These are phyloP conservation scores for Aspergillus nanangensis DNA, from an alignment of 495 filamentous ascomycete genomes.

Conservation along the genomic window DNA sequence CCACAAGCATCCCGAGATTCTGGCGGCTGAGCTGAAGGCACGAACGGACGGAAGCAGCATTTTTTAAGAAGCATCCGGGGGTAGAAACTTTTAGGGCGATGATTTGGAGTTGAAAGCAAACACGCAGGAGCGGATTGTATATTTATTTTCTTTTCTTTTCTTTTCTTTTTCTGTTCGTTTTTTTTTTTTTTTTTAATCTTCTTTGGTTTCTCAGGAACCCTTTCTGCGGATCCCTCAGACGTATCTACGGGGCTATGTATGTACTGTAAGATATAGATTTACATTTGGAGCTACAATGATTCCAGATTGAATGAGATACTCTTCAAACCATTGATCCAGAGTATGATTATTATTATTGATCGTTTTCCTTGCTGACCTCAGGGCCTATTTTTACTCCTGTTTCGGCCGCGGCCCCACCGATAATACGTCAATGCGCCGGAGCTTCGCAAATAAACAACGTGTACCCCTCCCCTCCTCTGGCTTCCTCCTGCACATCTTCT, in stretches of 20 bases:
- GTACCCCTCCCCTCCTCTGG: conserved; percentile 1
- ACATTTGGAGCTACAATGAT: too few relatives aligned
- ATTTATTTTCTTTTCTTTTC: not conserved
- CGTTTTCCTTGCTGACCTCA: too few relatives aligned
- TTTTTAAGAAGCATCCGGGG: conserved; percentile 1
- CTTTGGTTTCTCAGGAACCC: not conserved
- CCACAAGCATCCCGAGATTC: conserved; percentile 85
- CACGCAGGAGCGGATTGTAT: not conserved
- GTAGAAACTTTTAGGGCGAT: not conserved
- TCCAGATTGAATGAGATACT: too few relatives aligned
- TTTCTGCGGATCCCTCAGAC: too few relatives aligned
- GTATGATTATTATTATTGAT: too few relatives aligned
- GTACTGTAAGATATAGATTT: too few relatives aligned
- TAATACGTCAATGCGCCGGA: conserved; percentile 21
- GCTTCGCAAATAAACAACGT: conserved; percentile 17
- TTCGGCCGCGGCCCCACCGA: too few relatives aligned
- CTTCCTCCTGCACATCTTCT: conserved; percentile 3
- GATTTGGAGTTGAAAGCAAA: not conserved
- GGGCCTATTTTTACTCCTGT: too few relatives aligned
- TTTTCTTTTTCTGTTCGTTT: not conserved
- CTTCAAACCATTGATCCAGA: too few relatives aligned
- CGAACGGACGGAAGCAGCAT: conserved; percentile 20
- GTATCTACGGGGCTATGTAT: not conserved
- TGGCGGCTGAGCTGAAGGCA: conserved; percentile 42
- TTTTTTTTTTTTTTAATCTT: not conserved